Percentiles rank a stretch among this genome's conserved stretches.
phyloP scores from a whole-genome alignment of 352 stramenopile species.

The Pythium sukuiense region DNA sequence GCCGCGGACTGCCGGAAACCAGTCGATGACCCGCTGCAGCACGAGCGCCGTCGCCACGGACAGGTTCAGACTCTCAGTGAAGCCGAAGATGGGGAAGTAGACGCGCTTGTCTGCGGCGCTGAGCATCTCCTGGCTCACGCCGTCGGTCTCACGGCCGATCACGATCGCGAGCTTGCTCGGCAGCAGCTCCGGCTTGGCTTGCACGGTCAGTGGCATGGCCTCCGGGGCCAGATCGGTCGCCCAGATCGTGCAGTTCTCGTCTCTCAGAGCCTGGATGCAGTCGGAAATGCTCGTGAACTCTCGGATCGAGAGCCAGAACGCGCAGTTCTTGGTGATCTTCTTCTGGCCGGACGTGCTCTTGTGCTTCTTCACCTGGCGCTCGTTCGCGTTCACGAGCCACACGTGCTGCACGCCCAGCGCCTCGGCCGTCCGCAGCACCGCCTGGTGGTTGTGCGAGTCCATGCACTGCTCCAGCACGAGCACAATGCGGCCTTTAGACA shows the following conservation, averaged over 20 bases:
- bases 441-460: constrained; percentile 87
- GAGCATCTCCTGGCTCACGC: constrained; percentile 90
- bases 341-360: constrained; percentile 43
- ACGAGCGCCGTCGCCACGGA: constrained; percentile 92
- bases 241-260: constrained; percentile 83
- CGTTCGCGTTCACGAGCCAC: constrained; percentile 73
- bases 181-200: constrained; percentile 55
- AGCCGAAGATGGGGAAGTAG: constrained; percentile 92
- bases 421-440: constrained; percentile 91
- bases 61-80: constrained; percentile 94
- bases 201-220: constrained; percentile 44
- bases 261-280: constrained; percentile 72
- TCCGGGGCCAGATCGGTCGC: constrained; percentile 87
- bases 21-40: constrained; percentile 84
- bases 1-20: constrained; percentile 65
- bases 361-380: constrained; percentile 66
- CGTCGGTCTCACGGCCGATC: constrained; percentile 92
- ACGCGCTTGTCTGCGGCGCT: constrained; percentile 83
- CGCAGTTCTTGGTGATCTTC: constrained; percentile 81
- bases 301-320: constrained; percentile 82
- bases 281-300: constrained; percentile 83
- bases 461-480: constrained; percentile 81
- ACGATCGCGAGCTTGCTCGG: constrained; percentile 90
- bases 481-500: constrained; percentile 44
- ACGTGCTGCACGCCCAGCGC: constrained; percentile 93